A percentile compares a stretch with the other conserved stretches of the same genome.
Evolutionary conservation across 768 basidiomycete genomes (phyloP).

Genomic region (Trametes cinnabarina): DNA sequence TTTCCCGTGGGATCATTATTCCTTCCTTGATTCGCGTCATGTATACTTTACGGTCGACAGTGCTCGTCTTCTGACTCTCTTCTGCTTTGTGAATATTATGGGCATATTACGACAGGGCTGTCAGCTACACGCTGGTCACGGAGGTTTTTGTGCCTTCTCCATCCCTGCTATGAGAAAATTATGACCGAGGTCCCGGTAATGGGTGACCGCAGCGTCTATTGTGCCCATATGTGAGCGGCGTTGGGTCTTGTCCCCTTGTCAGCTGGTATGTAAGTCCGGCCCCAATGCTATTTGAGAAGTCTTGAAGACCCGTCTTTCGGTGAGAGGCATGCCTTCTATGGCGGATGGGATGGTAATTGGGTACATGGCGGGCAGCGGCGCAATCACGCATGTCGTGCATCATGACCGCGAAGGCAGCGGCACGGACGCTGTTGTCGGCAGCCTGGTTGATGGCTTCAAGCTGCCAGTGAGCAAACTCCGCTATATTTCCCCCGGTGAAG

Average conservation of each 20-base stretch:
- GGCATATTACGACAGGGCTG: slow-evolving; percentile 4
- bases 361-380: not conserved
- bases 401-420: not conserved
- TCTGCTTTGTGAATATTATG: not conserved
- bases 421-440: not conserved
- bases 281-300: not conserved
- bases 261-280: not conserved
- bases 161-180: not conserved
- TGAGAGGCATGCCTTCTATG: not conserved
- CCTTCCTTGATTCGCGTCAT: not conserved
- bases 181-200: not conserved
- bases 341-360: not conserved
- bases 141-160: not conserved
- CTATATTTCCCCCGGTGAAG: slow-evolving; percentile 5
- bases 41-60: not conserved
- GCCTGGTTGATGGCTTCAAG: slow-evolving; percentile 5
- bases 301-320: not conserved
- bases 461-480: not conserved
- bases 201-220: not conserved
- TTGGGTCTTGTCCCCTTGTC: not conserved
- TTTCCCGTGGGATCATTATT: slow-evolving; percentile 8
- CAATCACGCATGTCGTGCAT: not conserved
- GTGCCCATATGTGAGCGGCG: not conserved
- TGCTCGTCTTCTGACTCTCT: not conserved
- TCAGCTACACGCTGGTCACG: not conserved